Percentiles rank a stretch among this genome's conserved stretches.
These are phyloP conservation scores for Haematococcus sp. DNA, from an alignment of 139 green algal species.

Conservation along the genomic window DNA sequence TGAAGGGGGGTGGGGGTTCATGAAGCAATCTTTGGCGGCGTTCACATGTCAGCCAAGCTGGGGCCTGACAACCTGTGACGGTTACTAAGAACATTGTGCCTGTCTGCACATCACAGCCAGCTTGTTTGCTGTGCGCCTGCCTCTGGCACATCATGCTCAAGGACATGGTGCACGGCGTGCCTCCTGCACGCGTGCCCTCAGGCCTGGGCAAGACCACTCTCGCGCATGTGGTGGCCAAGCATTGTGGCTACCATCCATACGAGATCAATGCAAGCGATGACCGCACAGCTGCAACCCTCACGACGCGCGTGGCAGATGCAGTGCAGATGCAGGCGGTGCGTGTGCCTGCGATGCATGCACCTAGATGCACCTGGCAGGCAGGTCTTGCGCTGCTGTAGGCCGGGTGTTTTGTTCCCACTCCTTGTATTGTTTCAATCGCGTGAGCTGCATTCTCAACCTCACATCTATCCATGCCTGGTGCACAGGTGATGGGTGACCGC, in stretches of 20 bases:
- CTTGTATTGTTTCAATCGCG: too few relatives aligned
- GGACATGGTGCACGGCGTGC: too few relatives aligned
- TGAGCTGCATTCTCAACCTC: neutral
- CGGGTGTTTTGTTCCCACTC: too few relatives aligned
- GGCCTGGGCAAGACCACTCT: constrained; percentile 97
- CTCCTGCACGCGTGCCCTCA: constrained; percentile 24
- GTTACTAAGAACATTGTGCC: too few relatives aligned
- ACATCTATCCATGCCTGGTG: too few relatives aligned
- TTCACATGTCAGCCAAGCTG: too few relatives aligned
- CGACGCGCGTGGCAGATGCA: constrained; percentile 68
- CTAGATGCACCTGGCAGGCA: too few relatives aligned
- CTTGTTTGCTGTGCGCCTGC: too few relatives aligned
- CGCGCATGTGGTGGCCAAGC: constrained; percentile 85
- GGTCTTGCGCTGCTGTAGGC: too few relatives aligned
- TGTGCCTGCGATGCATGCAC: neutral
- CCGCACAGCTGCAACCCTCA: constrained; percentile 63
- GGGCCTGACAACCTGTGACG: too few relatives aligned
- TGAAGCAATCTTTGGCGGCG: neutral
- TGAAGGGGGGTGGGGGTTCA: neutral
- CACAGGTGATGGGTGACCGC: constrained; percentile 43
- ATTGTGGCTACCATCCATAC: constrained; percentile 91
- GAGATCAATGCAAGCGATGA: constrained; percentile 98
- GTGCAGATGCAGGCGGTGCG: constrained; percentile 61
- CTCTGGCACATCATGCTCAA: too few relatives aligned
- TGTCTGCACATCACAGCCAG: too few relatives aligned